Base-by-base conservation (phyloP, 179 eudicot genomes). In the Beta macrorhiza region DNA sequence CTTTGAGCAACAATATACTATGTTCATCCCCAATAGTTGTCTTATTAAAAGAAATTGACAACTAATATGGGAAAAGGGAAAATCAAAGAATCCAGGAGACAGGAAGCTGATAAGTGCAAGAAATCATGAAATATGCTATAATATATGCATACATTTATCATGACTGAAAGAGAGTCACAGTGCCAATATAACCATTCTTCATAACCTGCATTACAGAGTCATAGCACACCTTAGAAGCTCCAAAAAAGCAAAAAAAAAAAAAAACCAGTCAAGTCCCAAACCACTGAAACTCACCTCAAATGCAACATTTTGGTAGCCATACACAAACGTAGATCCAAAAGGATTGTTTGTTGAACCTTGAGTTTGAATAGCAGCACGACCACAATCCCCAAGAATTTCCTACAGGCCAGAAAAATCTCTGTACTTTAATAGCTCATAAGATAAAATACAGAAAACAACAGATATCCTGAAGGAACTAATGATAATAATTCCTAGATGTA, bases 351-450 rank as follows among this genome's bases (percentile, higher is more conserved):
- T 74, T 64, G 97, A 96, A 55, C 97, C 99, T 82, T 96, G 98
- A 55, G 99, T 92, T 86, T 96, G 98, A 12, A 96, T 96, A 77
- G 99, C 99, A 80, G 97, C 98, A 77, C 91, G 93, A 32, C 99
- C 99, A 84, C 94, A 89, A 80, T 96, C 97, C 42, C 99, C 99
- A 57, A 96, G 97, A 77, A 96, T 91, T 80, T 94, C 97, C 99
- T 96, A 82, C 70, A 87, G 32, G 76, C 63, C 45, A 67, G 67
- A 79, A 20, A 74, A 76, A 81, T 15, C 25, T 77, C 32, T 12
- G 2, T 71, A 25, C 47, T 65, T 64, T 65, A 25, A 80, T 51
- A 72, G 22, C 64, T 45, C 44, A 77, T 8, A 63, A n/a, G 37
- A 57, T 49, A 8, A 0, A 71, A 62, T 37, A 14, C 3, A 32